phyloP scores from a whole-genome alignment of 805 yeast genomes.

The Brettanomyces anomalus region DNA sequence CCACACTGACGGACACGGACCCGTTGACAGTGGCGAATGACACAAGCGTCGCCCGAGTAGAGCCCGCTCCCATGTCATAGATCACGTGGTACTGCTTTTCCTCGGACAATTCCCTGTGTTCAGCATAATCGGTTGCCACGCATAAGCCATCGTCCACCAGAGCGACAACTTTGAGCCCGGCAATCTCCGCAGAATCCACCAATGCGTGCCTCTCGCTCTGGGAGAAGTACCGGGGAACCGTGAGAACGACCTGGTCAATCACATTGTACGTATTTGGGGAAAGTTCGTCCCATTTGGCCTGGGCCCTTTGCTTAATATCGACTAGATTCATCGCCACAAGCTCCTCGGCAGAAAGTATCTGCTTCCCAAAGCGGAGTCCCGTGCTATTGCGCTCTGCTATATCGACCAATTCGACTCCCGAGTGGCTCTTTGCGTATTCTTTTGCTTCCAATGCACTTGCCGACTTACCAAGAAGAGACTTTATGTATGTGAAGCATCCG shows the following conservation, averaged over 20 bases:
- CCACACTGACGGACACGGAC: constrained; percentile 45
- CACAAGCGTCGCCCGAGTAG: constrained; percentile 80
- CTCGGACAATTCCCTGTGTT: constrained; percentile 33
- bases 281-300: constrained; percentile 45
- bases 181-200: constrained; percentile 60
- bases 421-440: constrained; percentile 44
- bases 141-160: constrained; percentile 90
- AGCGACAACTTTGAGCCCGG: constrained; percentile 55
- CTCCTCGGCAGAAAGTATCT: constrained; percentile 55
- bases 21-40: constrained; percentile 41
- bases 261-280: constrained; percentile 39
- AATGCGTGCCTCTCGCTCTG: constrained; percentile 63
- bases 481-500: constrained; percentile 56
- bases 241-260: constrained; percentile 59
- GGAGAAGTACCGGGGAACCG: constrained; percentile 67
- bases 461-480: constrained; percentile 61
- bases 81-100: constrained; percentile 56
- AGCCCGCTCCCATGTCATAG: constrained; percentile 90
- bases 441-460: constrained; percentile 36
- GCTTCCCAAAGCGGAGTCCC: constrained; percentile 28
- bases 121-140: constrained; percentile 73
- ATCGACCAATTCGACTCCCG: constrained; percentile 44
- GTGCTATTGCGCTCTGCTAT: constrained; percentile 41
- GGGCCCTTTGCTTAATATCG: constrained; percentile 59
- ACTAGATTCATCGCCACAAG: constrained; percentile 72